Conservation (phyloP, 2,329 filamentous ascomycete species). For the Teratosphaeria pseudoeucalypti region DNA sequence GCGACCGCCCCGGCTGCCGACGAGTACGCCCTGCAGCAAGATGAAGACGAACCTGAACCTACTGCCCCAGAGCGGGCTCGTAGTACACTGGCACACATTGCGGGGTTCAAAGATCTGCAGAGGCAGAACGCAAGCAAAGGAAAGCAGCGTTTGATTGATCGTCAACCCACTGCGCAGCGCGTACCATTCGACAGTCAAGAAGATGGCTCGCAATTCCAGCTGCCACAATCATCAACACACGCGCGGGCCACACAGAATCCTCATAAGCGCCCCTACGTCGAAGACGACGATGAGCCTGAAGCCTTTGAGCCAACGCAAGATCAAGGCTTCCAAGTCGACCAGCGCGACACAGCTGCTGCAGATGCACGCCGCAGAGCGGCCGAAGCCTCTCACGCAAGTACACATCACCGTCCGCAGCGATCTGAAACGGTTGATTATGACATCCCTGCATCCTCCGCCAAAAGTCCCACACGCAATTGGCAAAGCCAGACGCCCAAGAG, state of each 20-base stretch:
- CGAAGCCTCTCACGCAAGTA: not conserved
- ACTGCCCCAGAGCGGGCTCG: not conserved
- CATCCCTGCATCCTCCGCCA: not conserved
- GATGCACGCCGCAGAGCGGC: slow-evolving; percentile 21
- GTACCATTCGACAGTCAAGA: slow-evolving; percentile 28
- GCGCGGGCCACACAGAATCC: slow-evolving; percentile 3
- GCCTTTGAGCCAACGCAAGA: slow-evolving; percentile 27
- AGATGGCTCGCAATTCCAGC: not conserved
- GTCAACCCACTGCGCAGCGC: slow-evolving; percentile 28
- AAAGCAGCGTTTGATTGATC: slow-evolving; percentile 24
- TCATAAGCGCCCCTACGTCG: slow-evolving; percentile 18
- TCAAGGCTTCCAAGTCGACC: slow-evolving; percentile 35
- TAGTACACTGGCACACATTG: slow-evolving; percentile 1
- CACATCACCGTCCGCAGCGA: not conserved
- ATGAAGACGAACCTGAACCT: not conserved
- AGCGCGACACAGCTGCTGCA: slow-evolving; percentile 21
- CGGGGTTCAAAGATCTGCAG: slow-evolving; percentile 1
- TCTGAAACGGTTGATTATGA: not conserved
- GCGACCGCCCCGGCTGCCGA: not conserved
- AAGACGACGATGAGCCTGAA: slow-evolving; percentile 21
- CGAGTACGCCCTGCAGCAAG: not conserved
- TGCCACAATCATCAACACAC: slow-evolving; percentile 3
- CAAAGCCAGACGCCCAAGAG: slow-evolving; percentile 9
- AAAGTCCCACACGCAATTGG: not conserved
- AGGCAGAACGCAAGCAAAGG: slow-evolving; percentile 4